Evolutionary conservation across 257 asterid species (phyloP).

Genomic region (Avicennia marina): DNA sequence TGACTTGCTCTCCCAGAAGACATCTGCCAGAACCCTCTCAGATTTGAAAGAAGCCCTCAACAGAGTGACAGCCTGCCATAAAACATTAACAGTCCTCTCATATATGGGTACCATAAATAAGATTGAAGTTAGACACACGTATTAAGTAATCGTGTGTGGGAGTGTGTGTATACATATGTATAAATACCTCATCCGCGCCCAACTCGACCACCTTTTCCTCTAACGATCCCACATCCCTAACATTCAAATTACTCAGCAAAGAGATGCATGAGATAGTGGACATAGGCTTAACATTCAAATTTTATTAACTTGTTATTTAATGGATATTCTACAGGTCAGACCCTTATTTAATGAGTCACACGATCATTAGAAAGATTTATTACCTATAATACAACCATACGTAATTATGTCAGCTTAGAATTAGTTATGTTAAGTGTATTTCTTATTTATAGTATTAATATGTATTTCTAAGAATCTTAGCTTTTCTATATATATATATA

Average conservation of each 20-base stretch:
- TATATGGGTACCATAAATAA: too few relatives aligned
- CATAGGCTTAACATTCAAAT: conserved; percentile 26
- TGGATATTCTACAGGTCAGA: too few relatives aligned
- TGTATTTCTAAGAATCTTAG: too few relatives aligned
- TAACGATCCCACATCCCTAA: conserved; percentile 18
- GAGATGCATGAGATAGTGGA: conserved; percentile 26
- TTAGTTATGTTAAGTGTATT: too few relatives aligned
- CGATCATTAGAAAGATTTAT: too few relatives aligned
- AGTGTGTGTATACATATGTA: neutral
- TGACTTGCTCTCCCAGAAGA: neutral
- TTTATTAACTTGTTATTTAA: too few relatives aligned
- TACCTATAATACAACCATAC: too few relatives aligned
- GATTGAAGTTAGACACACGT: neutral
- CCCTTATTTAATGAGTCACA: too few relatives aligned
- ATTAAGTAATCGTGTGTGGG: neutral
- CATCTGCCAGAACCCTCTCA: conserved; percentile 17
- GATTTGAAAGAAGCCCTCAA: conserved; percentile 25
- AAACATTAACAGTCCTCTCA: too few relatives aligned
- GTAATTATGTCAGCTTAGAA: too few relatives aligned
- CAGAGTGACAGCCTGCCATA: conserved; percentile 18
- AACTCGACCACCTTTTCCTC: conserved; percentile 22
- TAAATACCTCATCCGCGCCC: conserved; percentile 22
- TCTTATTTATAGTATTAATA: too few relatives aligned
- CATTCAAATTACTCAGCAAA: conserved; percentile 11
- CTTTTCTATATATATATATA: too few relatives aligned